phyloP scores from a whole-genome alignment of 192 early-diverging fungal genomes.

The Lunasporangiospora selenospora region DNA sequence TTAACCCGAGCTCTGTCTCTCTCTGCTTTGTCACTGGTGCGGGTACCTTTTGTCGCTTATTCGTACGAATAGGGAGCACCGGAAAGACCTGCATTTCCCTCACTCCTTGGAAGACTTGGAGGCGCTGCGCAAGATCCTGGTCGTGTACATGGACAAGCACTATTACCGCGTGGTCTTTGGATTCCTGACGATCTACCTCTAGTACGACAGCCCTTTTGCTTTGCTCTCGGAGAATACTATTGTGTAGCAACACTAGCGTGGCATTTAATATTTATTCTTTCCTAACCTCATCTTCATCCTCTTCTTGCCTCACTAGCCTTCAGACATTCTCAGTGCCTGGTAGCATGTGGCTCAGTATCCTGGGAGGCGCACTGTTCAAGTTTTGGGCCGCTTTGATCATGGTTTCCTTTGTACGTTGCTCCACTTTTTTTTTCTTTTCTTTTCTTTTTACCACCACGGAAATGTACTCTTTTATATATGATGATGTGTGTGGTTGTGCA shows the following conservation, averaged over 20 bases:
- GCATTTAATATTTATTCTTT: not conserved
- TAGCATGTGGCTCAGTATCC: slow-evolving; percentile 67
- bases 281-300: not conserved
- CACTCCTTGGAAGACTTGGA: slow-evolving; percentile 57
- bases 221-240: not conserved
- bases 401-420: slow-evolving; percentile 55
- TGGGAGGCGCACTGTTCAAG: slow-evolving; percentile 62
- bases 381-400: slow-evolving; percentile 58
- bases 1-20: too few species aligned
- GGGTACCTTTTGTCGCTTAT: slow-evolving; percentile 6
- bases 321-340: slow-evolving; percentile 69
- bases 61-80: slow-evolving; percentile 48
- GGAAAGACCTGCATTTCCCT: slow-evolving; percentile 55
- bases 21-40: too few species aligned
- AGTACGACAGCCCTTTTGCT: slow-evolving; percentile 51
- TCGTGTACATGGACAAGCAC: slow-evolving; percentile 57
- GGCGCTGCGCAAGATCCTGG: slow-evolving; percentile 52
- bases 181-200: slow-evolving; percentile 57
- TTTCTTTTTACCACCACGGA: not conserved
- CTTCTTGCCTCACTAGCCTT: slow-evolving; percentile 41
- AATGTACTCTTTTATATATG: not conserved
- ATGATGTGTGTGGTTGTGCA: too few species aligned
- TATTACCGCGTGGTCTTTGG: slow-evolving; percentile 56
- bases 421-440: too few species aligned
- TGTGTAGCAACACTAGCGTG: not conserved